Evolutionary conservation across 306 rosid genomes (phyloP), one percentile per base, ranked within the genome.

Genomic region (Hippophae tibetana): DNA sequence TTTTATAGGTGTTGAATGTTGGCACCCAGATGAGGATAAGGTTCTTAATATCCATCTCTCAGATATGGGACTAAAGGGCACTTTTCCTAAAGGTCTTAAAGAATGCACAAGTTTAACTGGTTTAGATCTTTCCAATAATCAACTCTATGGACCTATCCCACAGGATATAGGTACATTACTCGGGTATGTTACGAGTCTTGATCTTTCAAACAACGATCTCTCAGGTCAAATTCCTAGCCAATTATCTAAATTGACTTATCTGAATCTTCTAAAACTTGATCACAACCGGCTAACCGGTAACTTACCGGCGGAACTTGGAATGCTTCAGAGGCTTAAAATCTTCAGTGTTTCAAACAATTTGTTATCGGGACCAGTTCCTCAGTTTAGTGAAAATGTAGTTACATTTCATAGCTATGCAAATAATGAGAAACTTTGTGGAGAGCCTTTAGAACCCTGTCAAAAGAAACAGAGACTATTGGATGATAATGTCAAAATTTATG

Each of bases 361-460:
- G n/a, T 42, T 78, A 43, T 47, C 68, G 9, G 79, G 74, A 61
- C 42, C 51, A 59, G 77, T 78, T n/a, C 74, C 72, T 27, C 52
- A 14, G 3, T 66, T 62, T 58, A 9, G 26, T 25, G 25, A 8
- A 38, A 13, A n/a, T 8, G 8, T 13, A 47, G 2, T 61, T 44
- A 64, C 44, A 5, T 10, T 7, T 12, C 54, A 69, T 42, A 60
- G 54, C 44, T 70, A 55, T 67, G 77, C 49, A 56, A 74, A 71
- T 41, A 78, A 74, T 54, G 38, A 13, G 10, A 48, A 60, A 54
- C 76, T 69, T 14, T 78, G 79, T 58, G 79, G 79, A 9, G 62
- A 64, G 12, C 41, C 26, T 40, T 47, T 63, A 38, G 68, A 25
- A 61, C 56, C 25, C 12, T 79, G 73, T 63, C 59, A 13, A 0